Evolutionary conservation across 2,329 filamentous ascomycete genomes (phyloP), one percentile per base, ranked within the genome.

Genomic region (Pyrenophora graminea): DNA sequence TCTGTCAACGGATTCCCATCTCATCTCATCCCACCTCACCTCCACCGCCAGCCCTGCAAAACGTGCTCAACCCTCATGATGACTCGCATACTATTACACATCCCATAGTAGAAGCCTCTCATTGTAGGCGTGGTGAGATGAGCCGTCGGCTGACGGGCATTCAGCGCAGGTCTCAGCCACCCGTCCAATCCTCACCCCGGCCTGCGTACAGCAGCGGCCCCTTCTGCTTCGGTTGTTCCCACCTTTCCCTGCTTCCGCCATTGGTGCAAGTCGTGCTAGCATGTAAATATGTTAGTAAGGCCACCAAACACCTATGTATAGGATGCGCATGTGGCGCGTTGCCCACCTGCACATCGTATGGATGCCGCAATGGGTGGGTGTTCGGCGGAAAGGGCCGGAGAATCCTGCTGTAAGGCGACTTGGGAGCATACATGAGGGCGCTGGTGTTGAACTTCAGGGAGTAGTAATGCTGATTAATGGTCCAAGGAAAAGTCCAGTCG

Each of bases 301-400:
- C 27, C 30, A 45, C 39, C 38, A 31, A 33, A 33, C 39, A 45
- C 34, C 34, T 48, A 52, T 48, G 44, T 39, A 48, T 51, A 48
- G 49, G 33, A 23, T 43, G 39, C 33, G 39, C 27, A 27, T 44
- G 39, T 52, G 49, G 49, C 45, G 48, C 39, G 38, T 40, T 42
- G 34, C 23, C 38, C 44, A 39, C 49, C 49, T 45, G 45, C 45
- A 12, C 38, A 39, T 48, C 27, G 33, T 48, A 21, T 27, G 15
- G 40, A 42, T 30, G 39, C 39, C 43, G 32, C 33, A 48, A 30
- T 41, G 17, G 9, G 18, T 34, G n/a, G 32, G 32, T 40, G 44
- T 47, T 37, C 23, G 32, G 43, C 38, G 32, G 32, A 38, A 37
- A 31, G 38, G 37, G 37, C 13, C 23, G 21, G 18, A 15, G 13